A percentile compares a stretch with the other conserved stretches of the same genome.
Conservation (phyloP, 495 filamentous ascomycete species). For the Ramalina peruviana region DNA sequence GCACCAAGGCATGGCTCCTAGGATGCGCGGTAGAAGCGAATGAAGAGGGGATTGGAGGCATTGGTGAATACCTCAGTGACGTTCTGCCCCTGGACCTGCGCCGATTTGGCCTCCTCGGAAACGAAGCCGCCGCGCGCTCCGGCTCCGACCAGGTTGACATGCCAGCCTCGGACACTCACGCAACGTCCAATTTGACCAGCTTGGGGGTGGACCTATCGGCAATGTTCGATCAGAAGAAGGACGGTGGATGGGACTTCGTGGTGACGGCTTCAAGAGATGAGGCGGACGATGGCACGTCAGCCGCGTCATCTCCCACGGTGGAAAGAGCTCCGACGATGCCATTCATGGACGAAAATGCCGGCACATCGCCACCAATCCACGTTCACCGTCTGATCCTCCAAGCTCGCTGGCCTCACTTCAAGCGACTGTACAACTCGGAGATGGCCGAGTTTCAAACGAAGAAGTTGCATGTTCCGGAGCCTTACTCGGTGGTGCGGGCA, state of each 20-base stretch:
- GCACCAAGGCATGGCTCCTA: constrained; percentile 92
- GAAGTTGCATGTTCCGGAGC: constrained; percentile 94
- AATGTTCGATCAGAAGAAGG: constrained; percentile 71
- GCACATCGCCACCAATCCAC: constrained; percentile 76
- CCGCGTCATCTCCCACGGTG: constrained; percentile 21
- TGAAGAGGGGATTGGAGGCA: constrained; percentile 33
- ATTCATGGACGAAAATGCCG: constrained; percentile 48
- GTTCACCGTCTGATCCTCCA: constrained; percentile 87
- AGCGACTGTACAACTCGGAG: constrained; percentile 72
- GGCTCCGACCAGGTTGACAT: constrained; percentile 41
- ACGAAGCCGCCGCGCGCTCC: constrained; percentile 47
- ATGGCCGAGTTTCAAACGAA: constrained; percentile 96
- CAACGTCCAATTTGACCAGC: constrained; percentile 37
- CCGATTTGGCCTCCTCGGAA: constrained; percentile 75
- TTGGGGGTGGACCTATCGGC: constrained; percentile 69
- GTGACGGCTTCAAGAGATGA: constrained; percentile 69
- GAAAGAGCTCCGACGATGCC: constrained; percentile 22
- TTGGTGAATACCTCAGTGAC: constrained; percentile 86
- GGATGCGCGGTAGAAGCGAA: constrained; percentile 64
- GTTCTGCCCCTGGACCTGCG: constrained; percentile 82
- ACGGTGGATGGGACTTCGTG: constrained; percentile 67
- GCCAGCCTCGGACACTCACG: constrained; percentile 34
- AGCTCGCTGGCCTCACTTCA: constrained; percentile 93
- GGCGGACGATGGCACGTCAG: constrained; percentile 42
- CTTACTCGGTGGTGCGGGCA: constrained; percentile 83